Evolutionary conservation across 768 basidiomycete species (phyloP).

Genomic region (Lenzites betulinus): DNA sequence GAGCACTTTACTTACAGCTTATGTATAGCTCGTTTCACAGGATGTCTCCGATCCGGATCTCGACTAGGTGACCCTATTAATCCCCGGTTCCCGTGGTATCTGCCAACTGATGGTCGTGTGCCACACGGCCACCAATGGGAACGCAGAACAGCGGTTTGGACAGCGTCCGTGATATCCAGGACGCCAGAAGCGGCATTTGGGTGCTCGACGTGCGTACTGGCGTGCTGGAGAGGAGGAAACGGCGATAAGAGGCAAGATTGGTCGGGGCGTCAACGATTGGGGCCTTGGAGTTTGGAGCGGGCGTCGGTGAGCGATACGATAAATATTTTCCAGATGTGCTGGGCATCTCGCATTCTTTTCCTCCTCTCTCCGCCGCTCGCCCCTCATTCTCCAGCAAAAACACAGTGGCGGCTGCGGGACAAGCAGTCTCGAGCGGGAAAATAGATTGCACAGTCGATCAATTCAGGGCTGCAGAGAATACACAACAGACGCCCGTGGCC

Average conservation of each 20-base stretch:
- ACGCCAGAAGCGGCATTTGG: neutral
- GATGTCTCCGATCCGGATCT: neutral
- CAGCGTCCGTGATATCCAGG: constrained; percentile 1
- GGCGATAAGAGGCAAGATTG: constrained; percentile 7
- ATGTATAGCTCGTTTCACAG: neutral
- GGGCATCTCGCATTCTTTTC: no score
- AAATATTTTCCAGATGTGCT: no score
- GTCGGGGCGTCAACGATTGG: neutral
- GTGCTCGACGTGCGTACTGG: neutral
- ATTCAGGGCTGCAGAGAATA: neutral
- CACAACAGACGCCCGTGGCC: constrained; percentile 2
- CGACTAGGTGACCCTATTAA: neutral
- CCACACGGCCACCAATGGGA: neutral
- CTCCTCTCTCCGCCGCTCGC: no score
- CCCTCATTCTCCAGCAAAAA: no score
- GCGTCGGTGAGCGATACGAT: no score
- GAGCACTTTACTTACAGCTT: no score
- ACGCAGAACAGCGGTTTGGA: constrained; percentile 1
- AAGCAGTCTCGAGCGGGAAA: neutral
- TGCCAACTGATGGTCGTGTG: constrained; percentile 11
- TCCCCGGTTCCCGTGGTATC: constrained; percentile 1
- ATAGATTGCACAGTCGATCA: neutral
- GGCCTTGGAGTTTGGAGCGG: no score
- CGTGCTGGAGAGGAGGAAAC: neutral
- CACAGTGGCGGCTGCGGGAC: no score